Evolutionary conservation across 2,329 filamentous ascomycete genomes (phyloP), one percentile per base, ranked within the genome.

Genomic region (Stagonosporopsis rhizophila): DNA sequence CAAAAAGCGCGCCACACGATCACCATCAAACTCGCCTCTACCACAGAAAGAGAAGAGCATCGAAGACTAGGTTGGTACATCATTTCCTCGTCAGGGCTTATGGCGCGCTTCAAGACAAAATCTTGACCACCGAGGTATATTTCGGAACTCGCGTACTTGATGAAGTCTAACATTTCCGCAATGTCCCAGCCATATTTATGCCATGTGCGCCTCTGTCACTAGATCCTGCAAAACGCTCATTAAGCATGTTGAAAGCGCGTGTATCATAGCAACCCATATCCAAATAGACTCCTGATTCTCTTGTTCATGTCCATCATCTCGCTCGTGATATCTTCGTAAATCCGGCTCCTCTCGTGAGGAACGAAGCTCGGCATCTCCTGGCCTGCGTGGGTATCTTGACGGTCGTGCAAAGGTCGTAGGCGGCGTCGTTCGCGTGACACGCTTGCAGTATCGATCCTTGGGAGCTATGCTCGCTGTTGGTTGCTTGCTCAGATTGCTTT

Each of bases 1-100:
- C 32, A 64, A 58, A 59, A 67, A 64, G 22, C 62, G 55, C 28
- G 32, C 58, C 32, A 67, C 65, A 40, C 64, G 59, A 23, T 68
- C 66, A 41, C 62, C 59, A 14, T 62, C 60, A 19, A 46, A 42
- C 19, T 67, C 65, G 42, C 65, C 66, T 30, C 52, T 53, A 45
- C 56, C 46, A 45, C 44, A 40, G 39, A 56, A 57, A 25, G 41
- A 54, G 32, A 48, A 44, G 28, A 48, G 40, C n/a, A 32, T 30
- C 37, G 54, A 59, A 39, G 50, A 58, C 15, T 62, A 65, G 59
- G 56, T 56, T 47, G 32, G 47, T 61, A 52, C 27, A 48, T 25
- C 11, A n/a, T 23, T 27, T 47, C 37, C 22, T 32, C 17, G n/a
- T 23, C 23, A 19, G 17, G 19, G 23, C 19, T 30, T 22, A 19